Conservation (phyloP, 768 basidiomycete species). For the Pholiota conissans region DNA sequence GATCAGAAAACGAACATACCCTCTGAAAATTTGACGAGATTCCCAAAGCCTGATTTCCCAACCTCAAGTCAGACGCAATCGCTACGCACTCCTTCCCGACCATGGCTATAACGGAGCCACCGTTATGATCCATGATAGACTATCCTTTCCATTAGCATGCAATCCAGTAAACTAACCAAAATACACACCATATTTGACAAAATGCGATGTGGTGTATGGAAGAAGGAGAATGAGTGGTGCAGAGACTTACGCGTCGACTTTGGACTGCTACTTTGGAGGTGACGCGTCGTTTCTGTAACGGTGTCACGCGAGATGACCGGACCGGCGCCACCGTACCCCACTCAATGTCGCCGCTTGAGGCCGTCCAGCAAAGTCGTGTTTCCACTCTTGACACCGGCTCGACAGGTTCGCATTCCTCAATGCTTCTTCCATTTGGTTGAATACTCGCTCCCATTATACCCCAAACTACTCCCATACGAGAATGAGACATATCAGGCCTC, state of each 20-base stretch:
- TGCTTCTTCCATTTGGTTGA: background rate
- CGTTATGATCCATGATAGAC: constrained; percentile 93
- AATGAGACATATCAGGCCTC: background rate
- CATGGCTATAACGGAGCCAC: constrained; percentile 99
- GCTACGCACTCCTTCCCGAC: constrained; percentile 98
- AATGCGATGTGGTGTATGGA: constrained; percentile 11
- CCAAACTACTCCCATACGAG: background rate
- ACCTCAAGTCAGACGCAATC: constrained; percentile 91
- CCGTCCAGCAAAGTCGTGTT: background rate
- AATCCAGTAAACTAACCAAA: background rate
- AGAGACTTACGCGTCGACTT: constrained; percentile 33
- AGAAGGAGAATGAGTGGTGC: constrained; percentile 6
- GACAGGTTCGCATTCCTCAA: background rate
- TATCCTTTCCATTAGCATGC: constrained; percentile 30
- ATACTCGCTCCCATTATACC: background rate
- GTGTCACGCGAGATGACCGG: constrained; percentile 27
- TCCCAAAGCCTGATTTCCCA: constrained; percentile 85
- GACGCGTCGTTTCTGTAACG: constrained; percentile 40
- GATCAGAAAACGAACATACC: constrained; percentile 42
- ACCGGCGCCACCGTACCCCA: background rate
- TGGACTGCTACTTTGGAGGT: constrained; percentile 25
- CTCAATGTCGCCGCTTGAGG: background rate
- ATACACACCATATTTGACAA: constrained; percentile 40
- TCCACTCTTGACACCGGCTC: background rate
- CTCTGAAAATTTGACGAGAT: constrained; percentile 94